Percentiles rank a stretch among this genome's conserved stretches.
These are phyloP conservation scores for Infundibulicybe gibba DNA, from an alignment of 768 basidiomycete genomes.

Conservation along the genomic window DNA sequence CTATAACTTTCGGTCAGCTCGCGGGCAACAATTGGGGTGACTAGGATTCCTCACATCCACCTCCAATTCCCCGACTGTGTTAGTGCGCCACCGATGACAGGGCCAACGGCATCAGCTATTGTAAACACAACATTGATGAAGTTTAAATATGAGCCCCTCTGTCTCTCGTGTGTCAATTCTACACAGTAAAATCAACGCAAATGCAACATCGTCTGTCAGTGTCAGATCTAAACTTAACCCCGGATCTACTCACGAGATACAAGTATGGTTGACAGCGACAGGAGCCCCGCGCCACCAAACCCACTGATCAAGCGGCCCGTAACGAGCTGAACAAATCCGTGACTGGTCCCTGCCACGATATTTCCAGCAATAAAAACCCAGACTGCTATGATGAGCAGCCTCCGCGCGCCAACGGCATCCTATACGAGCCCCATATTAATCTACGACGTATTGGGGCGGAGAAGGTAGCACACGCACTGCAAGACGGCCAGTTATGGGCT, in stretches of 20 bases:
- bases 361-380: conserved; percentile 22
- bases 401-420: conserved; percentile 19
- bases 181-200: background rate
- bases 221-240: background rate
- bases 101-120: conserved; percentile 19
- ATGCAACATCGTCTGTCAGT: too few species aligned
- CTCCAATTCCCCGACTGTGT: conserved; percentile 22
- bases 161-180: conserved; percentile 22
- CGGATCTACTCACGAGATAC: conserved; percentile 15
- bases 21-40: background rate
- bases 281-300: conserved; percentile 19
- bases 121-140: conserved; percentile 20
- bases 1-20: conserved; percentile 3
- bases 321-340: conserved; percentile 17
- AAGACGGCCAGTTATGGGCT: conserved; percentile 19
- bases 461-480: conserved; percentile 9
- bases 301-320: conserved; percentile 20
- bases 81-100: conserved; percentile 18
- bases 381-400: conserved; percentile 17
- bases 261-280: conserved; percentile 15
- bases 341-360: conserved; percentile 19
- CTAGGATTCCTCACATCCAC: conserved; percentile 17
- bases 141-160: conserved; percentile 22
- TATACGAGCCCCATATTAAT: conserved; percentile 1
- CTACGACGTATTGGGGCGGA: background rate